Base-by-base conservation (phyloP, 495 filamentous ascomycete genomes). In the Neurospora sp. region DNA sequence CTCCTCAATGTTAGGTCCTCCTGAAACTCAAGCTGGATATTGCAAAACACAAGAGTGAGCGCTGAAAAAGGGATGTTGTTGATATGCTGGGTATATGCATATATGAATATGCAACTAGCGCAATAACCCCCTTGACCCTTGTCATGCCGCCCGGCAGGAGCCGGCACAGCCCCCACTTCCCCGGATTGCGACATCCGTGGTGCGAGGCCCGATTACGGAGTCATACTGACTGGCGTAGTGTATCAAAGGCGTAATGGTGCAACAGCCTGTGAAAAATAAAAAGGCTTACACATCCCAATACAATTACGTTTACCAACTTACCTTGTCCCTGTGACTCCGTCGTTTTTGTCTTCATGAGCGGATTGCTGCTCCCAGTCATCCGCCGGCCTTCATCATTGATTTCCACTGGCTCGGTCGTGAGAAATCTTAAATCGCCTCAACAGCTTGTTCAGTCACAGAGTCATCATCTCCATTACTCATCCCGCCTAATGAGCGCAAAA, bases 401-500 rank as follows among this genome's bases (percentile, higher is more conserved):
- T 35, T 35, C 27, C 53, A 35, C 27, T 35, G 53, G 53, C 53
- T 31, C 27, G 18, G 53, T 61, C 14, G 53, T 61, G 53, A 61
- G 35, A 37, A 37, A 37, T 37, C 35, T 37, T 35, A 35, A 61
- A 70, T 27, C n/a, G 53, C 44, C 69, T 8, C 69, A 35, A 53
- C 40, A 20, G 12, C 31, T 31, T 18, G 10, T 10, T 39, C 72
- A 9, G 68, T 20, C 35, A 61, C 39, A 53, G 38, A 6, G 18
- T 44, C 72, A 73, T 22, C 22, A 69, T 39, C 76, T 83, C 39
- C 80, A 83, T 70, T 70, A 22, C 18, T 68, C 79, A 8, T 39
- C 27, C 31, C 59, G 69, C 68, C 68, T 69, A 70, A 81, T 82
- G 81, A 79, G 73, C 66, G 77, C 75, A 46, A 82, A 87, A 76